Evolutionary conservation across 1,284 basidiomycete genomes (phyloP).

Genomic region (Naganishia albida): DNA sequence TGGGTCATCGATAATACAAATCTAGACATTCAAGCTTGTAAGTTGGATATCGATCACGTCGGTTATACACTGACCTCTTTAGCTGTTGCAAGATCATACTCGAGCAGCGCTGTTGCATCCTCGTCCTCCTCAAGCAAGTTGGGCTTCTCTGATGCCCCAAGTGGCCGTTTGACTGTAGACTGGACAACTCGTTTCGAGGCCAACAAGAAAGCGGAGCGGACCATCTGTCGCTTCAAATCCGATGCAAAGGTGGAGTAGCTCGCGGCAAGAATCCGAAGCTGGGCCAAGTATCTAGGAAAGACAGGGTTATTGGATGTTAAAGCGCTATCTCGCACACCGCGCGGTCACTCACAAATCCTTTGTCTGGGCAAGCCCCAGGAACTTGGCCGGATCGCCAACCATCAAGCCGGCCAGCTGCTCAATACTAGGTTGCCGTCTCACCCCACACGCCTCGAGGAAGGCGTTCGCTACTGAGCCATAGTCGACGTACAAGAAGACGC

Average conservation of each 20-base stretch:
- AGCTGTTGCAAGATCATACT: constrained; percentile 46
- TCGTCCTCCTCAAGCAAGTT: constrained; percentile 38
- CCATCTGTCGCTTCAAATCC: constrained; percentile 66
- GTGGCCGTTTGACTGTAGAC: constrained; percentile 34
- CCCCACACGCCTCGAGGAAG: constrained; percentile 84
- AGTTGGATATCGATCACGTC: not conserved
- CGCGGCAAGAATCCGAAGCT: constrained; percentile 80
- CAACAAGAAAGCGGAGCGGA: constrained; percentile 68
- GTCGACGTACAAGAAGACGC: constrained; percentile 78
- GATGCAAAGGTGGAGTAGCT: constrained; percentile 66
- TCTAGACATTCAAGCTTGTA: constrained; percentile 47
- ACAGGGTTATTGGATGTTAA: not conserved
- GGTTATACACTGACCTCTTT: constrained; percentile 37
- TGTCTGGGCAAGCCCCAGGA: constrained; percentile 25
- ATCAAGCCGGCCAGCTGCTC: constrained; percentile 27
- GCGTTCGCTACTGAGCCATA: constrained; percentile 80
- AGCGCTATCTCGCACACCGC: no score
- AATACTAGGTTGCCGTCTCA: constrained; percentile 74
- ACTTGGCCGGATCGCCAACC: constrained; percentile 30
- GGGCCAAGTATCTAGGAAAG: constrained; percentile 68
- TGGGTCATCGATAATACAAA: constrained; percentile 78
- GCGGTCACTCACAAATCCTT: constrained; percentile 28
- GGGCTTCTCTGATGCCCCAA: not conserved
- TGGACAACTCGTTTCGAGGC: constrained; percentile 61
- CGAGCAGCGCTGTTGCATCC: constrained; percentile 43